Evolutionary conservation across 495 filamentous ascomycete genomes (phyloP).

Genomic region (Rhizodiscina lignyota): DNA sequence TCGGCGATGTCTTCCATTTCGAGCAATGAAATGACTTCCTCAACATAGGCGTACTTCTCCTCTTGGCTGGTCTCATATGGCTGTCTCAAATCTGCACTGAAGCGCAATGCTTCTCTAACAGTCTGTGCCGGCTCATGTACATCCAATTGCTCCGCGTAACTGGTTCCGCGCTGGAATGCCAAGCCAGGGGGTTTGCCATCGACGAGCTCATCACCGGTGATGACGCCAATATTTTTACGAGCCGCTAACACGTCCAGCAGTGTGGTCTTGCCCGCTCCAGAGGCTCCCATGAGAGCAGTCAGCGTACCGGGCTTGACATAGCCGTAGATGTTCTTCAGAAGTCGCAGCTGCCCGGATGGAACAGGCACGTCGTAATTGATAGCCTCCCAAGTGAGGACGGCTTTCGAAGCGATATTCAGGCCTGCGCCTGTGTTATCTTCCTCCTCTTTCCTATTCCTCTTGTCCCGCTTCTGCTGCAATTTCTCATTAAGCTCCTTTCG

Average conservation of each 20-base stretch:
- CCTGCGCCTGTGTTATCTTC: conserved; percentile 31
- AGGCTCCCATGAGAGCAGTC: conserved; percentile 72
- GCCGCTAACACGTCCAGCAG: conserved; percentile 62
- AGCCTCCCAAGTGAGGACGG: conserved; percentile 33
- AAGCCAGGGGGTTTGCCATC: conserved; percentile 49
- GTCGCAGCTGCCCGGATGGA: conserved; percentile 44
- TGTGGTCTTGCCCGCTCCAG: conserved; percentile 78
- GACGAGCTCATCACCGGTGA: conserved; percentile 55
- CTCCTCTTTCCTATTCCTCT: conserved; percentile 29
- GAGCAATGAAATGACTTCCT: conserved; percentile 61
- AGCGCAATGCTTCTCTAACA: conserved; percentile 69
- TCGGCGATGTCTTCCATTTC: conserved; percentile 77
- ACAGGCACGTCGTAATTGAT: conserved; percentile 52
- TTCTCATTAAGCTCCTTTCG: conserved; percentile 50
- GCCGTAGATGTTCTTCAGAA: conserved; percentile 57
- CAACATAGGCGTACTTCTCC: conserved; percentile 73
- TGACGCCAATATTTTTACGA: conserved; percentile 64
- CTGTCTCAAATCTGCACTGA: conserved; percentile 70
- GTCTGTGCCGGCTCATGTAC: conserved; percentile 63
- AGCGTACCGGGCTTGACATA: conserved; percentile 66
- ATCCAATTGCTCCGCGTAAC: conserved; percentile 73
- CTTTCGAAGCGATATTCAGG: conserved; percentile 49
- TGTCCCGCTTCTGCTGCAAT: conserved; percentile 38
- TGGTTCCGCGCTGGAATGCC: conserved; percentile 64
- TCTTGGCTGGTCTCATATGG: conserved; percentile 45